Evolutionary conservation across 2,329 filamentous ascomycete genomes (phyloP).

Genomic region (Bisporella sp.): DNA sequence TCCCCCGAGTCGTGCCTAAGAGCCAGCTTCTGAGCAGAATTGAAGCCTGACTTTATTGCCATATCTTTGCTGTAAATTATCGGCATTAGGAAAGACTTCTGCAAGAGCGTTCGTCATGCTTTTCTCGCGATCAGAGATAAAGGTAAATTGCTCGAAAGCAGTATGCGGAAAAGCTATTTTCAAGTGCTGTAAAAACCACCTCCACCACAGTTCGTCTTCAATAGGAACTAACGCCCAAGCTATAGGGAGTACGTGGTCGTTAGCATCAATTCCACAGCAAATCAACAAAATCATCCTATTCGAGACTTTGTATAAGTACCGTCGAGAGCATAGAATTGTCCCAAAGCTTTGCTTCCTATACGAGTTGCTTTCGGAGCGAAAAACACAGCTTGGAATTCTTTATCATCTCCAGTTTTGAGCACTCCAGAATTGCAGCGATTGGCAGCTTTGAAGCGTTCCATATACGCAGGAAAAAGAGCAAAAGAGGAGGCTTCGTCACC

Average conservation of each 20-base stretch:
- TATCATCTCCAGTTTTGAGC: neutral
- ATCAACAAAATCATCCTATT: too few relatives aligned
- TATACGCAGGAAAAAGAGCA: constrained; percentile 1
- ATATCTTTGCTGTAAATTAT: neutral
- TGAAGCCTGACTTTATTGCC: neutral
- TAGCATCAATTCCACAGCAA: too few relatives aligned
- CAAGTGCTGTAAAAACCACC: neutral
- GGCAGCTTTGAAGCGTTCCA: neutral
- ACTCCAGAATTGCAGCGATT: neutral
- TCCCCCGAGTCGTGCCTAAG: too few relatives aligned
- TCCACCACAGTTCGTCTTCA: too few relatives aligned
- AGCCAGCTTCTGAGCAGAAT: too few relatives aligned
- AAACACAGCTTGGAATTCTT: neutral
- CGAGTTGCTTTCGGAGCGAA: neutral
- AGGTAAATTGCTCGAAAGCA: neutral
- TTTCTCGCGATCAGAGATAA: neutral
- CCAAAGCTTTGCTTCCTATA: neutral
- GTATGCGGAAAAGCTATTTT: neutral
- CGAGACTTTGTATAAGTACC: too few relatives aligned
- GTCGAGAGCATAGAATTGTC: neutral
- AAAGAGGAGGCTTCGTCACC: neutral
- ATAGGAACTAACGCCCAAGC: too few relatives aligned
- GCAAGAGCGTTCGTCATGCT: neutral
- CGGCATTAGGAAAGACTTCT: neutral
- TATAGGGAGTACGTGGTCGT: too few relatives aligned